Evolutionary conservation across 345 rosid species (phyloP), one percentile per base, ranked within the genome.

Genomic region (Heritiera littoralis): DNA sequence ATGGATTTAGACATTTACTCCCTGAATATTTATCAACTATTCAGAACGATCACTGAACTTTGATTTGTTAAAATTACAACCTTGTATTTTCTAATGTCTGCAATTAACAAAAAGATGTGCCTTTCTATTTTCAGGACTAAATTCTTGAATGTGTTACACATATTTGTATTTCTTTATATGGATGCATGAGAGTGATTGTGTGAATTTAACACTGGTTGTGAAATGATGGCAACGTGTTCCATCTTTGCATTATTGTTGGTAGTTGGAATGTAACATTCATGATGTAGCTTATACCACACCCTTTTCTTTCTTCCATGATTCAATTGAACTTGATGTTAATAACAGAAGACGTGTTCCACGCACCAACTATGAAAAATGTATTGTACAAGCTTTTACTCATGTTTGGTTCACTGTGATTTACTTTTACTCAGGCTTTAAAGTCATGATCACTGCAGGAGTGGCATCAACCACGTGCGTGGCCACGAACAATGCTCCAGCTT

Each of bases 361-460:
- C 45, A 52, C 46, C 76, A 72, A 32, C 17, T 72, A 54, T 35
- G 48, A 18, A 54, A 54, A 60, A 9, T 60, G 65, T 23, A 13
- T 60, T 60, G 61, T 35, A 55, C 32, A 52, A 72, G 30, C 9
- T 72, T 60, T 54, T 9, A 32, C 63, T 52, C 18, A 54, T 32
- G 40, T 15, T 32, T 52, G 30, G 23, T 72, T 52, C 30, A 32
- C 32, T 72, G 46, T 52, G 30, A 17, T 72, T 72, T 52, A 15
- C 58, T 4, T 72, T 45, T 54, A 54, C 15, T 18, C 76, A 54
- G 76, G 76, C 76, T 9, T 54, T 72, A 15, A 32, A 72, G 76
- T 52, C 76, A 9, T 72, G 38, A 60, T 60, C 35, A 23, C 64
- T 9, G 14, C 32, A 20, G 0, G 3, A 56, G 18, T n/a, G 18